Evolutionary conservation across 164 flowering plant species (phyloP), one percentile per base, ranked within the genome.

Genomic region (Piper longum): DNA sequence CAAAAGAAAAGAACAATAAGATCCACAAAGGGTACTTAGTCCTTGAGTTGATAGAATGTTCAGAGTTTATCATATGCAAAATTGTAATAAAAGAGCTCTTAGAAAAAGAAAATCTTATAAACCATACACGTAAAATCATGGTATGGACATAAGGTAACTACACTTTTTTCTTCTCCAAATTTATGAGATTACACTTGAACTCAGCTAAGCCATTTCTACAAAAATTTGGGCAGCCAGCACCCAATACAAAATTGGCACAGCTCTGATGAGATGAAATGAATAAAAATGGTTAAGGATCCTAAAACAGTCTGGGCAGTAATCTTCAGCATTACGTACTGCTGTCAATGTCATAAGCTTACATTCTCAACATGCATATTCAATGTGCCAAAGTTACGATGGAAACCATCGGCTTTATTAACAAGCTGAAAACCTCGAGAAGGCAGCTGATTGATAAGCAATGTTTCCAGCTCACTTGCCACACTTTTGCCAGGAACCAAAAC

Each of bases 381-480:
- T 4, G 95, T 77, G 44, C 97, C 99, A 60, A 93, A 93, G 70
- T 93, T 88, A 56, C 96, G 75, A 68, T 90, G 99, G 69, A 83
- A 85, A 61, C 99, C 99, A 73, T 93, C 99, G 48, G 99, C 96
- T 12, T 84, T 43, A 62, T 90, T 93, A 26, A 76, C 60, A 3
- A 93, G 85, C 8, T 70, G 75, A 69, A 87, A 90, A 41, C 97
- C 97, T 62, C 66, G 79, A 54, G 39, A 66, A 42, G 87, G 83
- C 11, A 93, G 93, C 73, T 87, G 97, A 76, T 90, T 90, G 67
- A 90, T 85, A 57, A 93, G 88, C 66, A 85, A 82, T 19, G 97
- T 90, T 74, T 93, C 99, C 8, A 93, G 76, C 66, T 84, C 85
- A 74, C 96, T 80, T 4, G 99, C 99, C 39, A 85, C 63, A 74